Evolutionary conservation across 106 monocot species (phyloP).

Genomic region (Platanthera guangdongensis): DNA sequence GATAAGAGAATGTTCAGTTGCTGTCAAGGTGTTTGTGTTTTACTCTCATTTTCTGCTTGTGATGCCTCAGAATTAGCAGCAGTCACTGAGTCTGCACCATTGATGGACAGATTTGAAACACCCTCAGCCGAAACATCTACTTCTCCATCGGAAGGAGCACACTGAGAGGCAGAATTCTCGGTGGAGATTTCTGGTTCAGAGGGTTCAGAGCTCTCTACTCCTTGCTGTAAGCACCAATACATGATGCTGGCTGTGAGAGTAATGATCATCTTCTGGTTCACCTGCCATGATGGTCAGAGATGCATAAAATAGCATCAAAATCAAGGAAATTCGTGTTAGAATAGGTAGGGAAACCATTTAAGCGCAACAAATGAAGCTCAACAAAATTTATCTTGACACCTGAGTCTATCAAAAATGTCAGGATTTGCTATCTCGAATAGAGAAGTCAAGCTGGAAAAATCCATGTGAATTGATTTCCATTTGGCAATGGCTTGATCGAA

Average conservation of each 20-base stretch:
- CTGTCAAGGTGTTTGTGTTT: background rate
- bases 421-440: too few relatives aligned
- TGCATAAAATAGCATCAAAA: background rate
- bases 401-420: too few relatives aligned
- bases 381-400: too few relatives aligned
- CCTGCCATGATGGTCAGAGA: constrained; percentile 27
- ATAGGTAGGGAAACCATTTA: background rate
- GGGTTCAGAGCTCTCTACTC: constrained; percentile 16
- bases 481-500: too few relatives aligned
- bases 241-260: constrained; percentile 85
- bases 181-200: constrained; percentile 2
- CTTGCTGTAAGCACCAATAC: constrained; percentile 74
- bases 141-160: constrained; percentile 8
- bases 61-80: background rate
- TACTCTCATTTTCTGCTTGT: constrained; percentile 1
- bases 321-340: background rate
- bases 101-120: constrained; percentile 6
- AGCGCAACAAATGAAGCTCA: too few relatives aligned
- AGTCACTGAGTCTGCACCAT: background rate
- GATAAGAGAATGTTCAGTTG: background rate
- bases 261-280: constrained; percentile 88
- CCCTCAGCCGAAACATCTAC: background rate
- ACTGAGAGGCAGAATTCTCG: constrained; percentile 5
- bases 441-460: too few relatives aligned
- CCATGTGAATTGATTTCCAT: too few relatives aligned